A percentile compares a stretch with the other conserved stretches of the same genome.
Evolutionary conservation across 2,329 filamentous ascomycete species (phyloP).

Genomic region (Samsoniella hepiali): DNA sequence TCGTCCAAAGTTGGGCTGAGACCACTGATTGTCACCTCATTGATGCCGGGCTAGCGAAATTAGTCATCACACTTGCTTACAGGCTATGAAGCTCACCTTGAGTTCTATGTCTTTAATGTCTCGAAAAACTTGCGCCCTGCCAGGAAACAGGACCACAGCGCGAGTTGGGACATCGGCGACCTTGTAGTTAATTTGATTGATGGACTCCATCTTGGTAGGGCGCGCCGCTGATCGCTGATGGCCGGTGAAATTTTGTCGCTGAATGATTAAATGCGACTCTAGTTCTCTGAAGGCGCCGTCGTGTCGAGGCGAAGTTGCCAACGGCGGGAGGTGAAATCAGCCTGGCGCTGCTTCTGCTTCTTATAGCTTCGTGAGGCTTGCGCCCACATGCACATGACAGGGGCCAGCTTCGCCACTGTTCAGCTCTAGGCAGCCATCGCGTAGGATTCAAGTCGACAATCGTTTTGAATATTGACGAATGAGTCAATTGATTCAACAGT

Average conservation of each 20-base stretch:
- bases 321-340: background rate
- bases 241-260: background rate
- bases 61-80: background rate
- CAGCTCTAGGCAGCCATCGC: background rate
- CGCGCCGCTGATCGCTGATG: background rate
- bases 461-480: background rate
- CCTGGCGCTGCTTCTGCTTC: background rate
- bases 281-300: background rate
- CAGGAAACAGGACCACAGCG: constrained; percentile 61
- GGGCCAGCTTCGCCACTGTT: background rate
- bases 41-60: constrained; percentile 47
- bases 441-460: background rate
- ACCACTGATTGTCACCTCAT: constrained; percentile 56
- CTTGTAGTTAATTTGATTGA: constrained; percentile 48
- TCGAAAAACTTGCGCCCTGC: constrained; percentile 57
- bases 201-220: constrained; percentile 34
- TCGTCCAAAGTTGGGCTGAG: constrained; percentile 54
- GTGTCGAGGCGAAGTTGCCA: background rate
- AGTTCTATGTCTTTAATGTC: constrained; percentile 51
- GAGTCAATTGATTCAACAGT: no score
- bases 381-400: constrained; percentile 2
- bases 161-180: constrained; percentile 57
- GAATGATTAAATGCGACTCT: background rate
- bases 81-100: constrained; percentile 1
- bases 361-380: background rate